Evolutionary conservation across 805 yeast genomes (phyloP).

Genomic region (Limtongia smithiae): DNA sequence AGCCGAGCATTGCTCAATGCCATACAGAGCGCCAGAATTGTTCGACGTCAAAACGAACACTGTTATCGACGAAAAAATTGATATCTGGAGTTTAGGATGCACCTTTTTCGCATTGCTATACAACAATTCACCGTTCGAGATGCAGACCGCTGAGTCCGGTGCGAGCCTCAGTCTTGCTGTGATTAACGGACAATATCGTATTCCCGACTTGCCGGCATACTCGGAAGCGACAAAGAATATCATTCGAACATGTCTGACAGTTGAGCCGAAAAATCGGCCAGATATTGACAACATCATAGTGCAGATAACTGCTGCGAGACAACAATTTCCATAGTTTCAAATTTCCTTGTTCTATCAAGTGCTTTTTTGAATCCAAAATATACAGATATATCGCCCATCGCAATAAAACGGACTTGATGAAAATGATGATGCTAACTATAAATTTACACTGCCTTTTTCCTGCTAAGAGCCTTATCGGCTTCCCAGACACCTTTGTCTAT

Average conservation of each 20-base stretch:
- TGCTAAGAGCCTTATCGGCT: constrained; percentile 71
- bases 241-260: constrained; percentile 57
- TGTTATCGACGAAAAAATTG: constrained; percentile 68
- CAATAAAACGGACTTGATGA: neutral
- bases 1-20: constrained; percentile 78
- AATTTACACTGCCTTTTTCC: constrained; percentile 40
- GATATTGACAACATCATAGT: constrained; percentile 55
- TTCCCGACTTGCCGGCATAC: constrained; percentile 54
- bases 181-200: constrained; percentile 56
- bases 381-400: no score
- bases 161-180: constrained; percentile 79
- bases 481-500: constrained; percentile 85
- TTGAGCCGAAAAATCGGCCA: constrained; percentile 64
- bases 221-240: constrained; percentile 54
- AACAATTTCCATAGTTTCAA: neutral
- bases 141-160: constrained; percentile 75
- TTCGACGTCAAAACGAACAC: constrained; percentile 68
- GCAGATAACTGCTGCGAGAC: constrained; percentile 41
- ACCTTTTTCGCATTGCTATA: constrained; percentile 72
- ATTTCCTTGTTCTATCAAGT: neutral
- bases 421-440: neutral
- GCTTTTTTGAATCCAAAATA: neutral
- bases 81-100: constrained; percentile 92
- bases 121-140: constrained; percentile 81
- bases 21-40: constrained; percentile 88